Evolutionary conservation across 768 basidiomycete genomes (phyloP), one percentile per base, ranked within the genome.

Genomic region (Rhodotorula babjevae): DNA sequence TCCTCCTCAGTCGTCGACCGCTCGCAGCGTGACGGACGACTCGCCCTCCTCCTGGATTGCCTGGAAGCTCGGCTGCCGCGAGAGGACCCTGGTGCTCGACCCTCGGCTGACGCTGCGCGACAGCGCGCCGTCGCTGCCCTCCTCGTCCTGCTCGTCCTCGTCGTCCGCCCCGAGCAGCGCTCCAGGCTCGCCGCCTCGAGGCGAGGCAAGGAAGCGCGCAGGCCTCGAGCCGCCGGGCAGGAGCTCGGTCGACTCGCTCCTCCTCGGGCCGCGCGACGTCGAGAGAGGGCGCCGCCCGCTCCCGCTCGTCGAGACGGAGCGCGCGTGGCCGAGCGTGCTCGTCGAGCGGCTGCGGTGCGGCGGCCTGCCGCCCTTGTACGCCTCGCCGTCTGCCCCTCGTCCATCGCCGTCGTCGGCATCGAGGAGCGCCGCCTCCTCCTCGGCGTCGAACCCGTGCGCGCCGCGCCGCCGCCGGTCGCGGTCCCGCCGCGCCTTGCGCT

Each of bases 41-140:
- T 75, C 70, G 16, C 74, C 67, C 66, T 65, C 70, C 56, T 75
- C 74, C 25, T 44, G 18, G 12, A 75, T 71, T 29, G 57, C 46
- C 2, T 49, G 23, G 18, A 58, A 19, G n/a, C 31, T 29, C 42
- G 44, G 4, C 23, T 5, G 2, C 3, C 61, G 29, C 49, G 47
- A 62, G 14, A 42, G 58, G 11, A 9, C 33, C 3, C 33, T 40
- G 40, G 40, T 59, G 56, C 56, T 57, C 52, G 44, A 8, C 12
- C 52, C 33, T 1, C 36, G 23, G 42, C 67, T 68, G 57, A 10
- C 36, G 40, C 58, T 33, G 44, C 67, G 11, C 44, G 44, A 46
- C 44, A 11, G 44, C 36, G 36, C 36, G 44, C 44, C 44, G 44
- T 46, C 44, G 15, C 31, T 33, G 42, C n/a, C 27, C 19, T 9